Evolutionary conservation across 768 basidiomycete species (phyloP).

Genomic region (Mrakia blollopis): DNA sequence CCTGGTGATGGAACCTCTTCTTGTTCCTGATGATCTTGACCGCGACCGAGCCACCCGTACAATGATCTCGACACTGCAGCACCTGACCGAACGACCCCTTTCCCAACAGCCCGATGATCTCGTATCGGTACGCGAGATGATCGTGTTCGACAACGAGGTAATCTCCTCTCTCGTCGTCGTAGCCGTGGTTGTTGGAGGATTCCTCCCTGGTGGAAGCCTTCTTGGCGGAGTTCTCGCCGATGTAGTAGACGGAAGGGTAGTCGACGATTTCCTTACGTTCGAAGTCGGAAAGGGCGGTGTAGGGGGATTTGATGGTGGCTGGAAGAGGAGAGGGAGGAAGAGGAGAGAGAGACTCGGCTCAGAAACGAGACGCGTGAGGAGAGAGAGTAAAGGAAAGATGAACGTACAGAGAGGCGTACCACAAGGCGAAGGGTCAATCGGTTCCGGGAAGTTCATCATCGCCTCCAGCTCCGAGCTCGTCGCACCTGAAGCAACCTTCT

Average conservation of each 20-base stretch:
- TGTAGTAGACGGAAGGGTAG: constrained; percentile 72
- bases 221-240: constrained; percentile 76
- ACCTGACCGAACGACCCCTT: constrained; percentile 99
- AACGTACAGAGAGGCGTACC: constrained; percentile 65
- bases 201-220: constrained; percentile 69
- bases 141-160: constrained; percentile 85
- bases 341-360: too few species aligned
- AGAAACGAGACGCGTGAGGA: neutral
- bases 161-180: constrained; percentile 97
- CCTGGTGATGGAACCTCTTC: constrained; percentile 97
- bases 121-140: constrained; percentile 96
- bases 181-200: constrained; percentile 81
- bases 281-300: constrained; percentile 71
- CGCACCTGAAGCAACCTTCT: constrained; percentile 70
- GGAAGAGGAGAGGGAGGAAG: too few species aligned
- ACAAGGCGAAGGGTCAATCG: constrained; percentile 63
- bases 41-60: constrained; percentile 91
- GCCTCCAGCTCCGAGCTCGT: constrained; percentile 82
- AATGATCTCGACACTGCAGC: constrained; percentile 88
- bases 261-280: constrained; percentile 90
- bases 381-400: neutral
- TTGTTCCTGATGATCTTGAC: constrained; percentile 99
- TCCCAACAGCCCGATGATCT: constrained; percentile 83
- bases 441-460: constrained; percentile 87
- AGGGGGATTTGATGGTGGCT: constrained; percentile 46